Evolutionary conservation across 2,329 filamentous ascomycete species (phyloP).

Genomic region (Cladosporium sp.): DNA sequence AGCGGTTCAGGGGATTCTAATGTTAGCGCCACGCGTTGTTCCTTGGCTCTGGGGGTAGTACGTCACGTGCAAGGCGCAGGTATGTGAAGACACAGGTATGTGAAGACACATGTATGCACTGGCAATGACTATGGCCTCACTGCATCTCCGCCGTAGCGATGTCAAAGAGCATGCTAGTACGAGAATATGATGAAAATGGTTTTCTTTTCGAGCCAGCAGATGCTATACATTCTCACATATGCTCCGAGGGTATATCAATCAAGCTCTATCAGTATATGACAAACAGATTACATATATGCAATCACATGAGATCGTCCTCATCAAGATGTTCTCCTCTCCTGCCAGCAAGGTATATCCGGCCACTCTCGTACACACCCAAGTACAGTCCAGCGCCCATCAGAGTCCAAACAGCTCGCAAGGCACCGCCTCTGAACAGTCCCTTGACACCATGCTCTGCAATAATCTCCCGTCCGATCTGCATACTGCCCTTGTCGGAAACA

Average conservation of each 20-base stretch:
- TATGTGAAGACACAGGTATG: neutral
- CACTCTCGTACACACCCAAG: slow-evolving; percentile 79
- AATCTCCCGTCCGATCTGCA: slow-evolving; percentile 62
- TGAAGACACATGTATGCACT: neutral
- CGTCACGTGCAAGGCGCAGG: neutral
- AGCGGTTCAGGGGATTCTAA: slow-evolving; percentile 2
- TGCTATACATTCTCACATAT: neutral
- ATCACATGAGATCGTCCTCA: slow-evolving; percentile 25
- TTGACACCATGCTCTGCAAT: slow-evolving; percentile 62
- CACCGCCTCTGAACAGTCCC: slow-evolving; percentile 73
- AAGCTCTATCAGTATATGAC: neutral
- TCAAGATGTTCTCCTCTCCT: slow-evolving; percentile 40
- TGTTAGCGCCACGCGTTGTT: slow-evolving; percentile 9
- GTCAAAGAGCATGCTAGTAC: neutral
- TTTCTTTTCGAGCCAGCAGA: no score
- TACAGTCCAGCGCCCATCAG: slow-evolving; percentile 63
- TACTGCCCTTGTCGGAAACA: slow-evolving; percentile 37
- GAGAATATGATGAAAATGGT: no score
- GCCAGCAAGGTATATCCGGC: slow-evolving; percentile 52
- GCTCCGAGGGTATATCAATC: neutral
- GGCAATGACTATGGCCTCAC: neutral
- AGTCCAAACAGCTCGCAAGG: slow-evolving; percentile 73
- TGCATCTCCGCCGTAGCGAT: neutral
- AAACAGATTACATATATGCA: neutral
- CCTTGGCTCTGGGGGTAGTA: neutral